Evolutionary conservation across 345 rosid genomes (phyloP).

Genomic region (Eucalyptus virginea): DNA sequence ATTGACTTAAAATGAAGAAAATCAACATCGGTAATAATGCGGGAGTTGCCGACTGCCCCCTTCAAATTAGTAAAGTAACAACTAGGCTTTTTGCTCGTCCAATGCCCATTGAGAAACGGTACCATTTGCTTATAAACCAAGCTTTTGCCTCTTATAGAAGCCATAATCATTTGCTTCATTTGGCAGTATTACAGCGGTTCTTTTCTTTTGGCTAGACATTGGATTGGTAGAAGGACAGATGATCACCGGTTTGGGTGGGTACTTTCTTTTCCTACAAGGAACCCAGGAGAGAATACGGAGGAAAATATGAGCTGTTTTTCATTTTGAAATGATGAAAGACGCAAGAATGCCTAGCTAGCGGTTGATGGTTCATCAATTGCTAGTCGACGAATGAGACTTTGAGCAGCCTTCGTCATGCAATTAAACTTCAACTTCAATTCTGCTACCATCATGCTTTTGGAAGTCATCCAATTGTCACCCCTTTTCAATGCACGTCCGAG

Average conservation of each 20-base stretch:
- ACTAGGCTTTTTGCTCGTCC: not conserved
- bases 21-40: not conserved
- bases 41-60: not conserved
- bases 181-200: not conserved
- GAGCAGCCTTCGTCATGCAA: not conserved
- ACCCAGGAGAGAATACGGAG: not conserved
- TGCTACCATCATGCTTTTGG: not conserved
- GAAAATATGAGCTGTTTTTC: not conserved
- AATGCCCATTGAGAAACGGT: not conserved
- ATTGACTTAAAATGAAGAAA: not conserved
- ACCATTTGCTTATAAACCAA: not conserved
- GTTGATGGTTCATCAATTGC: not conserved
- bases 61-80: not conserved
- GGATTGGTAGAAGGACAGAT: not conserved
- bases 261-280: not conserved
- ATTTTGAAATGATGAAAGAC: not conserved
- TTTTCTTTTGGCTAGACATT: not conserved
- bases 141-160: not conserved
- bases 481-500: not conserved
- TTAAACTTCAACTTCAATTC: not conserved
- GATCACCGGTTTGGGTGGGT: not conserved
- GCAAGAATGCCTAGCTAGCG: not conserved
- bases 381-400: not conserved
- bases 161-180: not conserved
- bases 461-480: not conserved